phyloP scores from a whole-genome alignment of 2,329 filamentous ascomycete genomes.

The Botrytis aclada region DNA sequence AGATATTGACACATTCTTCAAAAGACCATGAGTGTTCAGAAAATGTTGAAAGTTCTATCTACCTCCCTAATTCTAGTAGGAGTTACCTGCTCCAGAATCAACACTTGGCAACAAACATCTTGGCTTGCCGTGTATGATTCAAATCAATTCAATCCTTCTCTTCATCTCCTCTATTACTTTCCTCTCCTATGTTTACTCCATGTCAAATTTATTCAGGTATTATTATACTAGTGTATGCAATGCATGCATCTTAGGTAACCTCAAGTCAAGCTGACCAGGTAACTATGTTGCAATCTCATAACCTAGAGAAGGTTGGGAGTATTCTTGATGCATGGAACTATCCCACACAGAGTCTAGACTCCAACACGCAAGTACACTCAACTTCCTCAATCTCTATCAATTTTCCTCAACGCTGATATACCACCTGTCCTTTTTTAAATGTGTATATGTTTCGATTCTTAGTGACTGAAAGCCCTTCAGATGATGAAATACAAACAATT shows the following conservation, averaged over 20 bases:
- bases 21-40: neutral
- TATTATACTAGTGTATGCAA: neutral
- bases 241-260: constrained; percentile 1
- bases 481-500: neutral
- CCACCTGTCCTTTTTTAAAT: too few relatives aligned
- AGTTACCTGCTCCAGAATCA: neutral
- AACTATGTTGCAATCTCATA: constrained; percentile 9
- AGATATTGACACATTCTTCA: neutral
- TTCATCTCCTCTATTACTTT: neutral
- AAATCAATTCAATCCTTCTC: neutral
- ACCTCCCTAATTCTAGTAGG: neutral
- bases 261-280: constrained; percentile 6
- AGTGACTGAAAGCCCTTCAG: neutral
- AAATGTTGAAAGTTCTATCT: neutral
- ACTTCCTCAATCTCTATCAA: neutral
- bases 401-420: neutral
- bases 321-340: neutral
- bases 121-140: neutral
- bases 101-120: neutral
- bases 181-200: neutral
- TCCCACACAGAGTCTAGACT: neutral
- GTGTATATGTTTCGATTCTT: neutral
- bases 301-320: neutral
- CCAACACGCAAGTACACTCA: neutral
- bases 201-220: neutral